Conservation (phyloP, 2,329 filamentous ascomycete genomes). For the Sclerotinia nivalis region DNA sequence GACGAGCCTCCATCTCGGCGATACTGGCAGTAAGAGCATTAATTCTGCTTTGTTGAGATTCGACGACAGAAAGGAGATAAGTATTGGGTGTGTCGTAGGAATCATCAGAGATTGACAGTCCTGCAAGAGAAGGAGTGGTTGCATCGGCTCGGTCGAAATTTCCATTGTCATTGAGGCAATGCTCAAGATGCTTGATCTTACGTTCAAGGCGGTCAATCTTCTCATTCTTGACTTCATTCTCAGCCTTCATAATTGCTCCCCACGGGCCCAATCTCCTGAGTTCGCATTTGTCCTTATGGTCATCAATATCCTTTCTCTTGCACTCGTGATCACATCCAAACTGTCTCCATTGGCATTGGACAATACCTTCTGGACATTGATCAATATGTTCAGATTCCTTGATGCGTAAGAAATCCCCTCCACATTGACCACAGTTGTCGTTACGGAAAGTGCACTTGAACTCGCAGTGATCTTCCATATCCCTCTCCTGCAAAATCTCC, state of each 20-base stretch:
- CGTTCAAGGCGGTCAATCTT: slow-evolving; percentile 50
- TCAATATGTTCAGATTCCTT: slow-evolving; percentile 40
- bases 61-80: slow-evolving; percentile 49
- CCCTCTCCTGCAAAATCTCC: slow-evolving; percentile 48
- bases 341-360: slow-evolving; percentile 50
- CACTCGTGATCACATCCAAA: slow-evolving; percentile 50
- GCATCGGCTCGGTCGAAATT: slow-evolving; percentile 32
- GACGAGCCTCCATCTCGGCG: slow-evolving; percentile 59
- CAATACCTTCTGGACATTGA: slow-evolving; percentile 49
- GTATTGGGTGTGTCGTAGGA: slow-evolving; percentile 45
- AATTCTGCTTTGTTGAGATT: slow-evolving; percentile 56
- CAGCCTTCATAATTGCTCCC: slow-evolving; percentile 49
- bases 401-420: slow-evolving; percentile 34
- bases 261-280: slow-evolving; percentile 56
- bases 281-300: slow-evolving; percentile 52
- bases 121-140: slow-evolving; percentile 27
- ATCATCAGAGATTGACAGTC: slow-evolving; percentile 25
- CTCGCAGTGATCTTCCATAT: slow-evolving; percentile 50
- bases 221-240: slow-evolving; percentile 44
- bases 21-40: slow-evolving; percentile 58
- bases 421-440: slow-evolving; percentile 37
- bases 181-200: slow-evolving; percentile 48
- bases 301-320: slow-evolving; percentile 46
- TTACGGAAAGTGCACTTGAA: slow-evolving; percentile 47
- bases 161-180: slow-evolving; percentile 37